Base-by-base conservation (phyloP, 148 eudicot species). In the Persicaria tinctoria region DNA sequence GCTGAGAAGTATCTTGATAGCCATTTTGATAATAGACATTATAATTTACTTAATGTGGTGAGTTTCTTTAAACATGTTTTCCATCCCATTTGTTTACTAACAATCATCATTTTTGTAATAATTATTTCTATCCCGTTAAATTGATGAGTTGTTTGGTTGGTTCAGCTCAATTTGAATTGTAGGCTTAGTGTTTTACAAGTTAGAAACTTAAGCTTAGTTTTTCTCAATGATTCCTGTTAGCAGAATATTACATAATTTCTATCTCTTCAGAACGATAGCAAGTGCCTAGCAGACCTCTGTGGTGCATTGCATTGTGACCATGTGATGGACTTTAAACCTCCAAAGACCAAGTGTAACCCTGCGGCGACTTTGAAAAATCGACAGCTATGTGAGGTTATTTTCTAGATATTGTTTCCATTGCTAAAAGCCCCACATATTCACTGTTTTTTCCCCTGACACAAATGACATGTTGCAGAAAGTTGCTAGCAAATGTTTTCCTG, bases 221-320 rank as follows among this genome's bases (percentile, higher is more conserved):
- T 23, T 60, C 8, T 32, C 68, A 60, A 38, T 41, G 27, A 41
- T 3, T 62, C 45, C 32, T 23, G 14, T 62, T 64, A 64, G 46
- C 70, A 13, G 5, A 64, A 12, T 14, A 32, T 41, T 7, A 66
- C 46, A 14, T 38, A 38, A 66, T 41, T 44, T 41, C 53, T 17
- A 32, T 53, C 6, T 62, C 8, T 84, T 51, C 82, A 93, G 98
- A 91, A 78, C 77, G 80, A 87, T 60, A 77, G 85, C 77, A 93
- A 88, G 74, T 93, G 98, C 82, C 77, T 93, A 82, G 97, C 98
- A 32, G 90, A 93, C 84, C 63, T 88, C 55, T 93, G 98, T 74
- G 97, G 98, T 69, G 97, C 97, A 50, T 79, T 93, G 80, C 97
- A 93, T 75, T 91, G 98, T 86, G 98, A 93, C 78, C 86, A 76